Evolutionary conservation across 441 rosid genomes (phyloP).

Genomic region (Adansonia gregorii): DNA sequence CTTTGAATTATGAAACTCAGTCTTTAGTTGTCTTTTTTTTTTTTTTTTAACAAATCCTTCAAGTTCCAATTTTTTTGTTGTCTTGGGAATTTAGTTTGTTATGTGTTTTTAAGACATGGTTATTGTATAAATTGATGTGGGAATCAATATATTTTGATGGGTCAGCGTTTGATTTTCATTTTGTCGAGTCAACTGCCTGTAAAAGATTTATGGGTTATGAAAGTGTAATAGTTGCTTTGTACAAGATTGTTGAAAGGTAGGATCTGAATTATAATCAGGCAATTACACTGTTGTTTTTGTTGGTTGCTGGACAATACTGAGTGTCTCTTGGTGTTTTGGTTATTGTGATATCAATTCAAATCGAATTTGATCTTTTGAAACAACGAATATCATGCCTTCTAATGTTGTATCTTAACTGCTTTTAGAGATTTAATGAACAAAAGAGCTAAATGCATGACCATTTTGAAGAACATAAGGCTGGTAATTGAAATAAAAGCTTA

Average conservation of each 20-base stretch:
- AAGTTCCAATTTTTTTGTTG: neutral
- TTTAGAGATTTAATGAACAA: neutral
- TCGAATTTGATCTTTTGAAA: neutral
- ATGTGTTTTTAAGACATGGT: conserved; percentile 8
- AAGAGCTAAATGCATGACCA: neutral
- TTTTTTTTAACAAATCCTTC: too few relatives aligned
- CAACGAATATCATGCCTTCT: neutral
- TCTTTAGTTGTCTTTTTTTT: neutral
- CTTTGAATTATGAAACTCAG: neutral
- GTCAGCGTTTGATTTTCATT: neutral
- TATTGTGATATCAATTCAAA: conserved; percentile 9
- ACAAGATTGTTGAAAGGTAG: neutral
- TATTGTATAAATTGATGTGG: neutral
- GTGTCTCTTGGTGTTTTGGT: neutral
- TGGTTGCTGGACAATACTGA: neutral
- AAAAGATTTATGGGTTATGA: neutral
- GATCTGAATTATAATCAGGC: neutral
- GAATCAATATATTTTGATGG: neutral
- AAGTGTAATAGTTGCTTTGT: neutral
- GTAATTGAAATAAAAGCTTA: neutral
- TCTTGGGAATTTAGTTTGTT: neutral
- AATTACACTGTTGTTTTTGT: neutral
- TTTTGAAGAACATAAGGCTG: neutral
- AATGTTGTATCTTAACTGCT: neutral
- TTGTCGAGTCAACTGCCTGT: neutral